Base-by-base conservation (phyloP, 129 eudicot species). In the Logfia minima region DNA sequence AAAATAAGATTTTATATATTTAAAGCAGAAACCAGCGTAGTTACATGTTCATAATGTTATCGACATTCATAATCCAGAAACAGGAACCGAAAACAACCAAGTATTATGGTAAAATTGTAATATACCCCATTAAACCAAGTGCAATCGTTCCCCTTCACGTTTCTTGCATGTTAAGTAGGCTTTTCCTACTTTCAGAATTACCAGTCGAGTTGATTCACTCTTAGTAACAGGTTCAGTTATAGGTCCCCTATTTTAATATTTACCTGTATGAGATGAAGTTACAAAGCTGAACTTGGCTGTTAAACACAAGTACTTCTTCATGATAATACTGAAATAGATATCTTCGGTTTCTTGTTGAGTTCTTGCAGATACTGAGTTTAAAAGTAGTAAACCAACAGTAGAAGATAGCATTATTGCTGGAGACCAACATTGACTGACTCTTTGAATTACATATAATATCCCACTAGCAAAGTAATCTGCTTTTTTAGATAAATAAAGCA, bases 391-490 rank as follows among this genome's bases (percentile, higher is more conserved):
- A 76, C 21, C 56, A 61, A 34, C 81, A 69, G 4, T 48, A 48
- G 11, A 16, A 35, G 35, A 28, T 21, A 16, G 29, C 59, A 13
- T 18, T 68, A 77, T 23, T 67, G 60, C 31, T 24, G 61, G 6
- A 58, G 43, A n/a, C 45, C 26, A 77, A 35, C 39, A 28, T 23
- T 19, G 14, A 37, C n/a, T 10, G 21, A 28, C 60, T 35, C 76
- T 11, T 37, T 68, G 11, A 35, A 19, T 28, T 41, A 21, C 55
- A 52, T 55, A 55, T 22, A 39, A 59, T 56, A 59, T 58, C 70
- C 62, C 34, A 70, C 60, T n/a, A 68, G 59, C 48, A 68, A 67
- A 35, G 29, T 68, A 23, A 67, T 35, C 81, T 24, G 70, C 75
- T 56, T 69, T 68, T 34, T 59, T 28, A 34, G 8, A 59, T 2